A percentile compares a stretch with the other conserved stretches of the same genome.
Evolutionary conservation across 2,329 filamentous ascomycete species (phyloP).

Genomic region (Aureobasidium sp.): DNA sequence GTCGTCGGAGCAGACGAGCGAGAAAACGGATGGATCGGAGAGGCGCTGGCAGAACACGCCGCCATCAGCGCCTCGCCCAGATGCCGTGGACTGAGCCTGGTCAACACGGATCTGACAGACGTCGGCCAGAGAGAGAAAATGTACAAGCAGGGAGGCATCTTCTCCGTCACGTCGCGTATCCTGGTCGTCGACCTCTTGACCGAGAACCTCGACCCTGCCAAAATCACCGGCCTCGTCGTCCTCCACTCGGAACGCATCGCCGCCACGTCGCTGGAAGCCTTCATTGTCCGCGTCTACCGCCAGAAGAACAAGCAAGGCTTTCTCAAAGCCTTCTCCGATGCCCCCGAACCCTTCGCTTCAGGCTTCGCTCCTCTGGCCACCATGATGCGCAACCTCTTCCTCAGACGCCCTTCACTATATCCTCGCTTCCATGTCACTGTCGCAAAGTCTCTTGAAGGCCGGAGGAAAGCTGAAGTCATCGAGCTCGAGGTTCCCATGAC

Average conservation of each 20-base stretch:
- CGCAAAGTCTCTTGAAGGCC: constrained; percentile 79
- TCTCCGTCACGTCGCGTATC: constrained; percentile 93
- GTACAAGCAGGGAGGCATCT: constrained; percentile 81
- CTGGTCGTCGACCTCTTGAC: constrained; percentile 88
- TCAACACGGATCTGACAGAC: constrained; percentile 90
- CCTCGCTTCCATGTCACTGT: constrained; percentile 89
- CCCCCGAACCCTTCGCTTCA: constrained; percentile 78
- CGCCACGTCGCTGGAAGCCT: constrained; percentile 84
- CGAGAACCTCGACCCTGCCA: constrained; percentile 69
- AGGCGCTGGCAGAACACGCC: constrained; percentile 90
- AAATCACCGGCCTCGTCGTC: constrained; percentile 76
- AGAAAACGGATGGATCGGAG: constrained; percentile 95
- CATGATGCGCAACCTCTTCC: constrained; percentile 87
- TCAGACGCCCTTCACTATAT: constrained; percentile 82
- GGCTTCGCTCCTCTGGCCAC: constrained; percentile 82
- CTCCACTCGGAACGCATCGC: constrained; percentile 80
- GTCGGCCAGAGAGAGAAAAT: constrained; percentile 83
- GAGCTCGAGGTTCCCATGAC: constrained; percentile 96
- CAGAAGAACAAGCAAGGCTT: constrained; percentile 93
- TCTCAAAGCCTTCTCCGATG: constrained; percentile 91
- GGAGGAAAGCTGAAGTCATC: constrained; percentile 90
- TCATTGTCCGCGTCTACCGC: constrained; percentile 86
- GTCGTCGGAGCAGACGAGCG: constrained; percentile 82
- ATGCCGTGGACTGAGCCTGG: constrained; percentile 76
- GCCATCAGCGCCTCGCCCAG: constrained; percentile 75